Evolutionary conservation across 148 eudicot genomes (phyloP).

Genomic region (Spergularia marina): DNA sequence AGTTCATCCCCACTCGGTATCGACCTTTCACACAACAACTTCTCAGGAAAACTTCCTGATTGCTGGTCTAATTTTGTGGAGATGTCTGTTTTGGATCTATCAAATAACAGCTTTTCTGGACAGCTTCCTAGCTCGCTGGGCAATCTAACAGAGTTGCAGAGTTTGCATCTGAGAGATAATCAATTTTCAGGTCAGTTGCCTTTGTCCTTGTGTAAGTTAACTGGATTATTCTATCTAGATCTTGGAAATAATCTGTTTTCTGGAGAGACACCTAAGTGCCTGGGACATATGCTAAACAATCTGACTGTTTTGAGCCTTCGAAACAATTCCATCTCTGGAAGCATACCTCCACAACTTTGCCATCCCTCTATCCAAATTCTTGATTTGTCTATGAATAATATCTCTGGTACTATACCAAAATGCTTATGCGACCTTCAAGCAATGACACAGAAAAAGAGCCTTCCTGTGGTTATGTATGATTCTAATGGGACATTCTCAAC

Average conservation of each 20-base stretch:
- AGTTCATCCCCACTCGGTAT: background rate
- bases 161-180: slow-evolving; percentile 21
- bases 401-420: slow-evolving; percentile 20
- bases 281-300: background rate
- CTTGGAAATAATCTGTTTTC: slow-evolving; percentile 23
- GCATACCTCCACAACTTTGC: slow-evolving; percentile 18
- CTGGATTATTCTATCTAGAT: slow-evolving; percentile 14
- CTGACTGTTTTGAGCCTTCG: slow-evolving; percentile 23
- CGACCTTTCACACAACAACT: slow-evolving; percentile 28
- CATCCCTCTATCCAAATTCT: slow-evolving; percentile 21
- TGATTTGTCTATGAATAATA: slow-evolving; percentile 20
- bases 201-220: slow-evolving; percentile 2
- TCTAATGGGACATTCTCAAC: slow-evolving; percentile 16
- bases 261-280: slow-evolving; percentile 19
- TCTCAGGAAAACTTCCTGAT: slow-evolving; percentile 21
- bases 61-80: background rate
- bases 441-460: slow-evolving; percentile 18
- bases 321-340: slow-evolving; percentile 20
- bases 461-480: background rate
- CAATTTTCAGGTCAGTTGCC: slow-evolving; percentile 20
- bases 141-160: background rate
- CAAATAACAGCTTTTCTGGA: slow-evolving; percentile 22
- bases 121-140: slow-evolving; percentile 16
- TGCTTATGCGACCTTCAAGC: slow-evolving; percentile 19
- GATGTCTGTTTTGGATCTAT: slow-evolving; percentile 15